A percentile compares a stretch with the other conserved stretches of the same genome.
Evolutionary conservation across 495 filamentous ascomycete species (phyloP).

Genomic region (Neurospora tetraspora): DNA sequence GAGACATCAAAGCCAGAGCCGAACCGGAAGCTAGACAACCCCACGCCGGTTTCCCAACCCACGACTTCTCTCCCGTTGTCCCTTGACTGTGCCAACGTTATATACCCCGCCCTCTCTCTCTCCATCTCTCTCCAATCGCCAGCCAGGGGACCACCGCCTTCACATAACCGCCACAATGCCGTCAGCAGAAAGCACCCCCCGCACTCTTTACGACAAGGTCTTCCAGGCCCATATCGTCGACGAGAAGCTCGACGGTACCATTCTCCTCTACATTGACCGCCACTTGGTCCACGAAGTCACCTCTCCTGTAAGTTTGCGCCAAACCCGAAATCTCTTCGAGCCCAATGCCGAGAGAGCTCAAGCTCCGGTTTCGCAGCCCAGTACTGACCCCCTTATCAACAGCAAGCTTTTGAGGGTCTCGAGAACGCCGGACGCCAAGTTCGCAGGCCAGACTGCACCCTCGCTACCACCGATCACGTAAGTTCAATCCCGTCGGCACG

Average conservation of each 20-base stretch:
- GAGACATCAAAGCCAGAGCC: neutral
- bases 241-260: constrained; percentile 83
- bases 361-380: neutral
- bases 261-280: constrained; percentile 88
- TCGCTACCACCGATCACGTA: constrained; percentile 96
- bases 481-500: constrained; percentile 16
- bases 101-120: neutral
- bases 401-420: constrained; percentile 96
- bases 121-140: neutral
- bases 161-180: constrained; percentile 52
- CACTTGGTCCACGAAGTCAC: constrained; percentile 98
- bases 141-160: neutral
- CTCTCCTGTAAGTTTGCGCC: constrained; percentile 54
- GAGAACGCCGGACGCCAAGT: constrained; percentile 78
- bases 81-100: neutral
- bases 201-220: constrained; percentile 97
- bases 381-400: constrained; percentile 3
- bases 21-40: neutral
- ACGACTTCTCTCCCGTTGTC: neutral
- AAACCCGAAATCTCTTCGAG: neutral
- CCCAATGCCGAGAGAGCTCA: neutral
- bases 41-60: neutral
- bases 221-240: constrained; percentile 88
- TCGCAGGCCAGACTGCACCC: constrained; percentile 88
- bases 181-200: constrained; percentile 60